Conservation (phyloP, 495 filamentous ascomycete species). For the Oidiodendron maius region DNA sequence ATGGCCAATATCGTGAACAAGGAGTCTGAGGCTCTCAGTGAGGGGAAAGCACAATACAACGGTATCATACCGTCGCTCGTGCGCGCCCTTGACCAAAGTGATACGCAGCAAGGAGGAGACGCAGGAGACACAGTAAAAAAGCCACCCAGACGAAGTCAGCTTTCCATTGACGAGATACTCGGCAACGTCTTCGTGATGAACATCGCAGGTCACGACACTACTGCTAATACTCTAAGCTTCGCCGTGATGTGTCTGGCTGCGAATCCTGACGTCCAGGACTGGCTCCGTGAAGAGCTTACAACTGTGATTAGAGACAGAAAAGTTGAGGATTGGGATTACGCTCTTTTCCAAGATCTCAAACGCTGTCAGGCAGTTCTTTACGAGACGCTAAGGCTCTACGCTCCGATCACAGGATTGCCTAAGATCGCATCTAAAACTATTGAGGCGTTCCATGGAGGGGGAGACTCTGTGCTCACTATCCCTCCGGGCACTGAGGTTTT, state of each 20-base stretch:
- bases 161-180: conserved; percentile 39
- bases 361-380: conserved; percentile 41
- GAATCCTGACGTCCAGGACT: conserved; percentile 37
- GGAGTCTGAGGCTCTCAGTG: background rate
- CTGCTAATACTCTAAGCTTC: conserved; percentile 43
- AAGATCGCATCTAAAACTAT: too few species aligned
- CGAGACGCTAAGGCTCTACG: conserved; percentile 45
- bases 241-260: conserved; percentile 40
- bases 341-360: conserved; percentile 33
- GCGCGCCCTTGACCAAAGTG: conserved; percentile 26
- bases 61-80: conserved; percentile 38
- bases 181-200: conserved; percentile 50
- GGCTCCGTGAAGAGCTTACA: conserved; percentile 39
- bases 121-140: too few species aligned
- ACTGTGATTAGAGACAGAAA: conserved; percentile 4
- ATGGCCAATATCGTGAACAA: conserved; percentile 23
- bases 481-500: conserved; percentile 24
- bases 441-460: too few species aligned
- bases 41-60: conserved; percentile 11
- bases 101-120: conserved; percentile 4
- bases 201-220: conserved; percentile 49
- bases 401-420: conserved; percentile 33
- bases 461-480: too few species aligned
- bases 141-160: conserved; percentile 8
- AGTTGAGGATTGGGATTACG: conserved; percentile 22